Evolutionary conservation across 2,329 filamentous ascomycete genomes (phyloP).

Genomic region (Pestalotiopsis sp.): DNA sequence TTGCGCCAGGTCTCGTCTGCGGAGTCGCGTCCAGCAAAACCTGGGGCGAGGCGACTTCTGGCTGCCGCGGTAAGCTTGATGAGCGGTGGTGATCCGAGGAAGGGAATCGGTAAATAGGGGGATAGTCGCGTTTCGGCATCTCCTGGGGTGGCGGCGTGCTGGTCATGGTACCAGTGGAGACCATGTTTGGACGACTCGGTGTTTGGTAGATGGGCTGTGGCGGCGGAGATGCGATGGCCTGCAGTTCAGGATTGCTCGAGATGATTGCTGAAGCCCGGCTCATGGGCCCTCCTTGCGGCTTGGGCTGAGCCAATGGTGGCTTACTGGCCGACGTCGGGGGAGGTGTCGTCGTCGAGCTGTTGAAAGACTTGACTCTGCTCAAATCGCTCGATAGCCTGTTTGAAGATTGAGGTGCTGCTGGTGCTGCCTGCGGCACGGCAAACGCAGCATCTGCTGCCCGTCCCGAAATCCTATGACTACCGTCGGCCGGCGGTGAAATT

Average conservation of each 20-base stretch:
- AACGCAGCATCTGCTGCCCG: slow-evolving; percentile 87
- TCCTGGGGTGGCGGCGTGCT: slow-evolving; percentile 50
- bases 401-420: slow-evolving; percentile 27
- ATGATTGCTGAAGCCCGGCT: slow-evolving; percentile 68
- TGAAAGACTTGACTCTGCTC: slow-evolving; percentile 30
- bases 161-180: slow-evolving; percentile 80
- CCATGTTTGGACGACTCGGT: slow-evolving; percentile 38
- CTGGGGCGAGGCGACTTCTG: slow-evolving; percentile 26
- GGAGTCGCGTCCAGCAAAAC: slow-evolving; percentile 25
- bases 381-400: slow-evolving; percentile 34
- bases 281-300: slow-evolving; percentile 42
- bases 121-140: slow-evolving; percentile 45
- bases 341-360: slow-evolving; percentile 30
- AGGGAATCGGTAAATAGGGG: slow-evolving; percentile 44
- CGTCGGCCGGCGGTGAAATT: slow-evolving; percentile 51
- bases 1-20: slow-evolving; percentile 26
- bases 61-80: slow-evolving; percentile 40
- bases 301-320: slow-evolving; percentile 42
- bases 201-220: slow-evolving; percentile 34
- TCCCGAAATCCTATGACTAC: slow-evolving; percentile 71
- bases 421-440: slow-evolving; percentile 43
- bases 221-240: slow-evolving; percentile 54
- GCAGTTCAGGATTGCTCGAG: slow-evolving; percentile 62
- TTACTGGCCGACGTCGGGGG: slow-evolving; percentile 32
- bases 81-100: slow-evolving; percentile 40